Evolutionary conservation across 352 stramenopile species (phyloP).

Genomic region (Pythium phragmitis): DNA sequence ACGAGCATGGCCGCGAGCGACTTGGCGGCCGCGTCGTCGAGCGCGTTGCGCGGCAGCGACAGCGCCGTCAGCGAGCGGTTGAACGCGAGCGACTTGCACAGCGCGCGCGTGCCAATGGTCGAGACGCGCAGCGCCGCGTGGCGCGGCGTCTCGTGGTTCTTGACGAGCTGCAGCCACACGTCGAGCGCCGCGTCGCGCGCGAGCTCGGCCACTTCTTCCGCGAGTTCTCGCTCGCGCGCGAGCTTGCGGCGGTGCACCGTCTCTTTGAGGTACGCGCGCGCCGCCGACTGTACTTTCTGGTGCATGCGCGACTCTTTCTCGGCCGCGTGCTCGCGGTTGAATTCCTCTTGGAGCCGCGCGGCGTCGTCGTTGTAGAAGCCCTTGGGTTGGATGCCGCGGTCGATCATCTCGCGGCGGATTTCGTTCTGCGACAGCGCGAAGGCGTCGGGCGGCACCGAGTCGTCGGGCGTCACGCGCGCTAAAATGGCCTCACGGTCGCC

Average conservation of each 20-base stretch:
- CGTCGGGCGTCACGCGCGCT: conserved; percentile 60
- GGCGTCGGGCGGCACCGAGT: conserved; percentile 61
- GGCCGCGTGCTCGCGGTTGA: conserved; percentile 66
- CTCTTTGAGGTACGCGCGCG: conserved; percentile 71
- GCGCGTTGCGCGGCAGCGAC: conserved; percentile 60
- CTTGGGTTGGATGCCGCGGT: conserved; percentile 82
- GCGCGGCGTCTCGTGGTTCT: conserved; percentile 47
- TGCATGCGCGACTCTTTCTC: conserved; percentile 64
- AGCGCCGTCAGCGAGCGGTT: conserved; percentile 67
- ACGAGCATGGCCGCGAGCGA: conserved; percentile 55
- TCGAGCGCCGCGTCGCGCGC: conserved; percentile 64
- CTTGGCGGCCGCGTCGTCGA: conserved; percentile 68
- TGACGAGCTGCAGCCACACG: conserved; percentile 66
- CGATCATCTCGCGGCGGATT: conserved; percentile 83
- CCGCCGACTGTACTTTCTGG: conserved; percentile 68
- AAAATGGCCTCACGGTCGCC: conserved; percentile 72
- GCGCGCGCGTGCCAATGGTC: conserved; percentile 48
- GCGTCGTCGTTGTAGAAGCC: conserved; percentile 86
- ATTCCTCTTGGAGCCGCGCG: conserved; percentile 74
- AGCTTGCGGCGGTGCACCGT: conserved; percentile 69
- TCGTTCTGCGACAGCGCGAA: conserved; percentile 80
- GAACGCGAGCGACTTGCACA: conserved; percentile 71
- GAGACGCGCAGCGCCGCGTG: conserved; percentile 58
- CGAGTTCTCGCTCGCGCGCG: conserved; percentile 66
- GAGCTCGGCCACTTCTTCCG: conserved; percentile 75